A percentile compares a stretch with the other conserved stretches of the same genome.
phyloP scores from a whole-genome alignment of 108 stramenopile species.

The Cyclotella sp. region DNA sequence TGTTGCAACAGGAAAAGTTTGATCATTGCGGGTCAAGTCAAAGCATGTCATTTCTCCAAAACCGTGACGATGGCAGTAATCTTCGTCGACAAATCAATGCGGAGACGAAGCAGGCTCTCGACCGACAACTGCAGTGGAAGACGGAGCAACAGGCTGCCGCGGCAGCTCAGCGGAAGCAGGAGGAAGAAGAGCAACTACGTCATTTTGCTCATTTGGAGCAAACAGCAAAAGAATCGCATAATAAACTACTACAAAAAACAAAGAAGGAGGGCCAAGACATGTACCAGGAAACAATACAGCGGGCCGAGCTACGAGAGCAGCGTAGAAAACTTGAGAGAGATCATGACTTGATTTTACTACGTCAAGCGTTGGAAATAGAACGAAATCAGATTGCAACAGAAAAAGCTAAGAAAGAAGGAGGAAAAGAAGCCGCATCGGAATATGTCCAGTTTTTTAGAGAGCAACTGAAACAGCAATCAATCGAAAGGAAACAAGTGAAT shows the following conservation, averaged over 20 bases:
- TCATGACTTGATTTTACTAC: constrained; percentile 45
- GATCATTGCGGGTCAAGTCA: neutral
- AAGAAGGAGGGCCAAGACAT: constrained; percentile 42
- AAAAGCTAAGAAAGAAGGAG: constrained; percentile 48
- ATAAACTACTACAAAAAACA: constrained; percentile 17
- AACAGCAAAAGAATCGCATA: constrained; percentile 27
- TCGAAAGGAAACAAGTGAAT: constrained; percentile 33
- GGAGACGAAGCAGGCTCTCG: constrained; percentile 30
- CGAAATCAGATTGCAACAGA: constrained; percentile 34
- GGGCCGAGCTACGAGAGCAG: constrained; percentile 29
- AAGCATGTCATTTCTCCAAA: constrained; percentile 20
- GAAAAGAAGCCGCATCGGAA: constrained; percentile 39
- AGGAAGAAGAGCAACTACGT: constrained; percentile 43
- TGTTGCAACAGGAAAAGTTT: neutral
- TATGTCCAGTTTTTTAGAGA: constrained; percentile 33
- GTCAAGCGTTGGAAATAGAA: constrained; percentile 54
- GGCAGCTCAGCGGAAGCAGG: constrained; percentile 19
- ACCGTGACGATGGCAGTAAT: constrained; percentile 27
- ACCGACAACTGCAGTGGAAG: constrained; percentile 53
- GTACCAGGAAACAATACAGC: constrained; percentile 21
- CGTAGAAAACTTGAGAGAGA: constrained; percentile 26
- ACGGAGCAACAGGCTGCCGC: constrained; percentile 23
- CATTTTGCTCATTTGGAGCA: constrained; percentile 20
- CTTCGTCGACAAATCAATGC: constrained; percentile 22
- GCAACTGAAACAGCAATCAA: constrained; percentile 40